Evolutionary conservation across 768 basidiomycete genomes (phyloP), one percentile per base, ranked within the genome.

Genomic region (Boletus sp.): DNA sequence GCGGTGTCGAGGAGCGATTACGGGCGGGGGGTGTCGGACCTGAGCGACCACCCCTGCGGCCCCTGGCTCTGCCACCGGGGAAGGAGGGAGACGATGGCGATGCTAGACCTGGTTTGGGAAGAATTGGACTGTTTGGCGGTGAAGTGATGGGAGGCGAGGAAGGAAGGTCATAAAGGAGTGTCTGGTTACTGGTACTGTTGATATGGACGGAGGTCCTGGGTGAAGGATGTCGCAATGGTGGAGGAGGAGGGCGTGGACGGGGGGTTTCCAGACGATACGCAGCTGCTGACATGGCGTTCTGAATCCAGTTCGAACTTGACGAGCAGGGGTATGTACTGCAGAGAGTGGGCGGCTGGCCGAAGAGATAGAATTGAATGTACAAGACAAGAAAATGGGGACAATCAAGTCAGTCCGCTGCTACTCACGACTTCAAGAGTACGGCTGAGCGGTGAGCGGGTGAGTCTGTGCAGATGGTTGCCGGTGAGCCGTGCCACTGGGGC

Each of bases 141-240:
- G 84, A 80, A 35, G 47, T 42, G 68, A 81, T 72, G 17, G 82
- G 76, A 24, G 77, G 72, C 10, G 84, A 73, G 15, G 86, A 80
- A 62, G 89, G 87, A 59, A 89, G 80, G 74, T 89, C 86, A 71
- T 90, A 89, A 74, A 90, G 84, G 68, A 90, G 83, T 50, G 87
- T 82, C 68, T 84, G 80, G 50, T 78, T 76, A 63, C 81, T 79
- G 59, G 74, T 75, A 42, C 75, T 74, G 60, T 69, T 69, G 62
- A 69, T 75, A 32, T 78, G 66, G 50, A 79, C 69, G 10, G 83
- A 76, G 17, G 80, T 71, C 64, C 74, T 67, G 67, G 64, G 80
- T 75, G 77, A 60, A 76, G 76, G 60, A 74, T 75, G 80, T 55
- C 81, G 81, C 56, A 89, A 72, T 10, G 87, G 85, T 6, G 84